These are phyloP conservation scores for Nothomitra cinnamomea DNA, from an alignment of 2,329 filamentous ascomycete species.

Conservation along the genomic window DNA sequence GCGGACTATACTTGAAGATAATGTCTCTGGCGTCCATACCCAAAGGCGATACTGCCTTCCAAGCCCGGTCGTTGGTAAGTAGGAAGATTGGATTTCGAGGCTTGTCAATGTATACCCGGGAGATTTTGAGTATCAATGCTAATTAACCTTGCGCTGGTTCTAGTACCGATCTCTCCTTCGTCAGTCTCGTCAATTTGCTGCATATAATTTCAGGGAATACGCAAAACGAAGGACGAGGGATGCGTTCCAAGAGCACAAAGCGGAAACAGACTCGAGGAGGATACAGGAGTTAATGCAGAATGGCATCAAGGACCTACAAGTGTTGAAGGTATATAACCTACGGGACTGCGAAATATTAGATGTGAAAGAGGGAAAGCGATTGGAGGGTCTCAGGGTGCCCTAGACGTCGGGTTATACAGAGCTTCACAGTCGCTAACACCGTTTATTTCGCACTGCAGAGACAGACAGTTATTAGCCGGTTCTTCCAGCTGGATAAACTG, in stretches of 20 bases:
- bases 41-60: slow-evolving; percentile 16
- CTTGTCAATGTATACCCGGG: neutral
- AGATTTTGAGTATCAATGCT: neutral
- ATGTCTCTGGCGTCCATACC: slow-evolving; percentile 15
- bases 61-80: slow-evolving; percentile 19
- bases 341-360: slow-evolving; percentile 2
- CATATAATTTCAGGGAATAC: slow-evolving; percentile 98
- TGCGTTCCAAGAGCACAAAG: slow-evolving; percentile 68
- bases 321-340: slow-evolving; percentile 58
- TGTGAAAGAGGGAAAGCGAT: neutral
- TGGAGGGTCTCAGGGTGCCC: neutral
- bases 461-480: slow-evolving; percentile 88
- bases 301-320: slow-evolving; percentile 70
- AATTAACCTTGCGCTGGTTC: neutral
- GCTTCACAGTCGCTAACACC: neutral
- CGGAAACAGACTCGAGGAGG: slow-evolving; percentile 53
- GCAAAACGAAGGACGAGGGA: slow-evolving; percentile 80
- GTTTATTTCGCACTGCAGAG: slow-evolving; percentile 37
- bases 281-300: slow-evolving; percentile 83
- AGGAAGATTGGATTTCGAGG: neutral
- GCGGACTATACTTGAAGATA: neutral
- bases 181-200: slow-evolving; percentile 70
- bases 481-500: slow-evolving; percentile 79
- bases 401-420: too few relatives aligned
- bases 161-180: slow-evolving; percentile 88